Evolutionary conservation across 495 filamentous ascomycete genomes (phyloP).

Genomic region (Amniculicola lignicola): DNA sequence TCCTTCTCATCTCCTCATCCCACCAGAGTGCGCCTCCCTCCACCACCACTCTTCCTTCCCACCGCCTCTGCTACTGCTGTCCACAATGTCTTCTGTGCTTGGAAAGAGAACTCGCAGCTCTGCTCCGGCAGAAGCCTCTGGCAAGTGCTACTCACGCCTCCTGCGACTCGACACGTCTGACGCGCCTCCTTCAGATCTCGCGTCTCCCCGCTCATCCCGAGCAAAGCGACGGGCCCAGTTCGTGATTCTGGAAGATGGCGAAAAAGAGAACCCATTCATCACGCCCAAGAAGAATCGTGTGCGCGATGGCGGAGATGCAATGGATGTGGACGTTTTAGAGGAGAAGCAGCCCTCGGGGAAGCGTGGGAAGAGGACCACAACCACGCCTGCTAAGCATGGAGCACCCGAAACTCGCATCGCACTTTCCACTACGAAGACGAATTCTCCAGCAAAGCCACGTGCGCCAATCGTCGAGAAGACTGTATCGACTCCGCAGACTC

Average conservation of each 20-base stretch:
- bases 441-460: constrained; percentile 36
- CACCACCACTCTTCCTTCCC: constrained; percentile 6
- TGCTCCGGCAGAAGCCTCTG: constrained; percentile 47
- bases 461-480: constrained; percentile 31
- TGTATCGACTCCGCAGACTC: constrained; percentile 57
- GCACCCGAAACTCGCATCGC: constrained; percentile 28
- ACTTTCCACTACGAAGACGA: constrained; percentile 37
- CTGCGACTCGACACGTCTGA: constrained; percentile 29
- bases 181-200: constrained; percentile 18
- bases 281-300: constrained; percentile 22
- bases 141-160: constrained; percentile 48
- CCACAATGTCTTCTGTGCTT: constrained; percentile 61
- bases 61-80: constrained; percentile 9
- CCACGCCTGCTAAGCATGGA: constrained; percentile 40
- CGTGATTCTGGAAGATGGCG: constrained; percentile 46
- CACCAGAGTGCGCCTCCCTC: constrained; percentile 24
- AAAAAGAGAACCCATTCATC: constrained; percentile 55
- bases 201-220: constrained; percentile 42
- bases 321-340: constrained; percentile 43
- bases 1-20: constrained; percentile 8
- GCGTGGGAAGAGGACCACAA: constrained; percentile 20
- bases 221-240: constrained; percentile 61
- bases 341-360: constrained; percentile 31
- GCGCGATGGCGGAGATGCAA: constrained; percentile 31
- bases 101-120: constrained; percentile 67